phyloP scores from a whole-genome alignment of 768 basidiomycete genomes.

The Glaciozyma antarctica region DNA sequence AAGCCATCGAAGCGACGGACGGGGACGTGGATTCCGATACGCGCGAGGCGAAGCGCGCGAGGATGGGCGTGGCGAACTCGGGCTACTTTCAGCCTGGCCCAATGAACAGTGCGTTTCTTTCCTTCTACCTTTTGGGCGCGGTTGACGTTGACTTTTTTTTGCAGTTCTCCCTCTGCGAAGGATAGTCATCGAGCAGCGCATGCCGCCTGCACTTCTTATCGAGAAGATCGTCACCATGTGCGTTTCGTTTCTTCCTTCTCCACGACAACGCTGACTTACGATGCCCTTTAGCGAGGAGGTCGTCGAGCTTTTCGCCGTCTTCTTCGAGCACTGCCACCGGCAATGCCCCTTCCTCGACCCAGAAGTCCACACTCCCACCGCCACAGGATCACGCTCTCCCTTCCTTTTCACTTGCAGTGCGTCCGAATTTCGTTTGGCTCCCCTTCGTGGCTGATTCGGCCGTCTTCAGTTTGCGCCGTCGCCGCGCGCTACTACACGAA shows the following conservation, averaged over 20 bases:
- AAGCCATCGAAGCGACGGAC: slow-evolving; percentile 20
- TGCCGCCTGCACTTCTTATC: slow-evolving; percentile 30
- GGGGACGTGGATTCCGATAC: slow-evolving; percentile 8
- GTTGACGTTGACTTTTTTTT: slow-evolving; percentile 39
- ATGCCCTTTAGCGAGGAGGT: slow-evolving; percentile 53
- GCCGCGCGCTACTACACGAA: slow-evolving; percentile 78
- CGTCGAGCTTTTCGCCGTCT: slow-evolving; percentile 75
- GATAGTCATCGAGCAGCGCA: slow-evolving; percentile 33
- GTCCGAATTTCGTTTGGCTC: slow-evolving; percentile 35
- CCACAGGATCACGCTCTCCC: slow-evolving; percentile 87
- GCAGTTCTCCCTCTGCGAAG: slow-evolving; percentile 32
- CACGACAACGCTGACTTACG: no score
- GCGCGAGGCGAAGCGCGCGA: slow-evolving; percentile 1
- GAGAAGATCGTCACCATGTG: slow-evolving; percentile 30
- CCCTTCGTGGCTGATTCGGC: neutral
- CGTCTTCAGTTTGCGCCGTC: slow-evolving; percentile 72
- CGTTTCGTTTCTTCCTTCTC: no score
- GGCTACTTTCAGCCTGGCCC: slow-evolving; percentile 34
- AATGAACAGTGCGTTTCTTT: slow-evolving; percentile 30
- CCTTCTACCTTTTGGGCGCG: neutral
- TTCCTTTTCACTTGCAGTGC: slow-evolving; percentile 86
- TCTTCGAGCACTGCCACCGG: slow-evolving; percentile 36
- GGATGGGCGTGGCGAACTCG: slow-evolving; percentile 31
- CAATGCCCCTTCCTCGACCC: slow-evolving; percentile 69
- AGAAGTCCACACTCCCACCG: slow-evolving; percentile 83